Evolutionary conservation across 1,284 basidiomycete species (phyloP), one percentile per base, ranked within the genome.

Genomic region (Cryptococcus wingfieldii): DNA sequence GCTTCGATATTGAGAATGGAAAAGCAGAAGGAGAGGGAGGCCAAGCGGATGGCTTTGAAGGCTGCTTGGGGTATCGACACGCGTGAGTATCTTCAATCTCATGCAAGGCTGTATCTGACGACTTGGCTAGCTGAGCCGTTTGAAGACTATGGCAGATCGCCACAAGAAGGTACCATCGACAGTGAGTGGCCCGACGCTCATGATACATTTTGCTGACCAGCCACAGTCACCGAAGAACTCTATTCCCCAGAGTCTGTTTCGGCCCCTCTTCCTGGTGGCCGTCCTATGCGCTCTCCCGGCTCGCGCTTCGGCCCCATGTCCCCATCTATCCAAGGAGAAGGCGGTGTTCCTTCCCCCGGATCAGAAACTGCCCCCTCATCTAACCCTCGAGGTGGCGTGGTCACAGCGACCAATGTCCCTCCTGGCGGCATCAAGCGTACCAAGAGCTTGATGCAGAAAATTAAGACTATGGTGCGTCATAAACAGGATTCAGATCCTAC

Each of bases 381-480:
- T 19, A 25, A 51, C 4, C 47, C 51, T 14, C 50, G 56, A 23
- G 43, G 53, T 4, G 56, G 43, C n/a, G 37, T 43, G 9, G 34
- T 38, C 47, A 31, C 44, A 19, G 51, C 45, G 14, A 38, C 37
- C 14, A 47, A 41, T n/a, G 47, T 47, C 19, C 55, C 41, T 39
- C 55, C 51, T 44, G 69, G 59, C 9, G 73, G 75, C 14, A 69
- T 78, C 62, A 78, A 77, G 65, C 67, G 77, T 23, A 77, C 69
- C 19, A 77, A 77, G 60, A 76, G 74, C 59, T 65, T 78, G 68
- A 77, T 78, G 72, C 76, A 78, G 64, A 76, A 74, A 56, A 65
- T 78, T 58, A 74, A 74, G 66, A 70, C 70, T 53, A 78, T 78
- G 77, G 76, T 78, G 67, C 68, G 75, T 74, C 64, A 62, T 47